Evolutionary conservation across 345 rosid species (phyloP), one percentile per base, ranked within the genome.

Genomic region (Corchorus capsularis): DNA sequence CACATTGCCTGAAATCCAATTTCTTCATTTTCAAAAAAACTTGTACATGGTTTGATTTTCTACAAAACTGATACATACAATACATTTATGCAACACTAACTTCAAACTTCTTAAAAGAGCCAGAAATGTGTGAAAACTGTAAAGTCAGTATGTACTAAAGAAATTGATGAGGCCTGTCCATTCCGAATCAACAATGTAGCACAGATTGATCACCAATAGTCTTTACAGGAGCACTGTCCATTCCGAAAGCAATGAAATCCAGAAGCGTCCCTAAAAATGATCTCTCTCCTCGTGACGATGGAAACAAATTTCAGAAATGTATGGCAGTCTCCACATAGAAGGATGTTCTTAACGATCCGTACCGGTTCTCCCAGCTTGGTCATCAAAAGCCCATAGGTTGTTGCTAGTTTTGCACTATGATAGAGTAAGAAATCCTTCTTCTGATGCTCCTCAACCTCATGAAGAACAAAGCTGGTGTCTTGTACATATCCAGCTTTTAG

Each of bases 351-450:
- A 79, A 89, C 76, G 10, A 92, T 76, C 75, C 82, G 79, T 43
- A 95, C 73, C 4, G 89, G 86, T 81, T 88, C 78, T 47, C 91
- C 84, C 10, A 61, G 83, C 59, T 22, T 82, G 34, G 85, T 84
- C 83, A 37, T 76, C 69, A 95, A 83, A 55, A 95, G 88, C 17
- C 92, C 94, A n/a, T 87, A 95, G 14, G 96, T 86, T 60, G 90
- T 85, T 0, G 97, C 98, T 5, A 95, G 90, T 82, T 95, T 95
- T 35, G 96, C 94, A 56, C 99, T 93, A 73, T 95, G 98, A 79
- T 86, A 88, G 85, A 86, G 92, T 84, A 91, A 78, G 88, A 93
- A 95, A 49, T 78, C 84, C 83, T 88, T 86, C 84, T 95, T 95
- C 72, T 89, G 94, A 69, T 87, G 82, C 86, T 95, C 98, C 77